Conservation (phyloP, 148 eudicot genomes). For the Vaccinium darrowii region DNA sequence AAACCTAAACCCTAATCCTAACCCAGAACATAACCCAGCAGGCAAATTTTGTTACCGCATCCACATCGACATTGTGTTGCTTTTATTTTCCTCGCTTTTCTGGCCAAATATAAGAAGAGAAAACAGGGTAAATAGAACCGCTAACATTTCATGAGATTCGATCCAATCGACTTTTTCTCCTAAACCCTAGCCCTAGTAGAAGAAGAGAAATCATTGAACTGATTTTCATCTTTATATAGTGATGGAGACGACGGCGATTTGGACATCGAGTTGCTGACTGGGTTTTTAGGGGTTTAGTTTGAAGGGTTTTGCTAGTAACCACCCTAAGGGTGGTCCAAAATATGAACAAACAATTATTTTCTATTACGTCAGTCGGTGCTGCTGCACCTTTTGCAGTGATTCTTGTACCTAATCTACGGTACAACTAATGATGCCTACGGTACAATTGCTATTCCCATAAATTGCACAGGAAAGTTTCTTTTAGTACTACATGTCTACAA, state of each 20-base stretch:
- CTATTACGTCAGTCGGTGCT: too few species aligned
- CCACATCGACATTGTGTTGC: neutral
- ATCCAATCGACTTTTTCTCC: neutral
- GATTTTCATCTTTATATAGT: neutral
- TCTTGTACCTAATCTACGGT: too few species aligned
- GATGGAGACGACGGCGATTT: neutral
- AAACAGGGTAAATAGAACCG: too few species aligned
- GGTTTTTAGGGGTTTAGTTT: neutral
- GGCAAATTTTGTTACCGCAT: neutral
- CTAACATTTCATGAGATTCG: neutral
- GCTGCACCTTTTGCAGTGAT: too few species aligned
- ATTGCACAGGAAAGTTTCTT: too few species aligned
- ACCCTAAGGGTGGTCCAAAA: too few species aligned
- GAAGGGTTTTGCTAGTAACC: too few species aligned
- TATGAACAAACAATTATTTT: too few species aligned
- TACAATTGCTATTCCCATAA: too few species aligned
- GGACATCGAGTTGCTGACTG: neutral
- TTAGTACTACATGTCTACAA: too few species aligned
- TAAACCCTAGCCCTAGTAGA: neutral
- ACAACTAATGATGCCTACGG: too few species aligned
- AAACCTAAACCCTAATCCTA: neutral
- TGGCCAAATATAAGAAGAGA: neutral
- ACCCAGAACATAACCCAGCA: slow-evolving; percentile 4
- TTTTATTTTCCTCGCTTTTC: neutral
- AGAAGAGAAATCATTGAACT: neutral